Evolutionary conservation across 2,329 filamentous ascomycete genomes (phyloP), one percentile per base, ranked within the genome.

Genomic region (Fusarium sp.): DNA sequence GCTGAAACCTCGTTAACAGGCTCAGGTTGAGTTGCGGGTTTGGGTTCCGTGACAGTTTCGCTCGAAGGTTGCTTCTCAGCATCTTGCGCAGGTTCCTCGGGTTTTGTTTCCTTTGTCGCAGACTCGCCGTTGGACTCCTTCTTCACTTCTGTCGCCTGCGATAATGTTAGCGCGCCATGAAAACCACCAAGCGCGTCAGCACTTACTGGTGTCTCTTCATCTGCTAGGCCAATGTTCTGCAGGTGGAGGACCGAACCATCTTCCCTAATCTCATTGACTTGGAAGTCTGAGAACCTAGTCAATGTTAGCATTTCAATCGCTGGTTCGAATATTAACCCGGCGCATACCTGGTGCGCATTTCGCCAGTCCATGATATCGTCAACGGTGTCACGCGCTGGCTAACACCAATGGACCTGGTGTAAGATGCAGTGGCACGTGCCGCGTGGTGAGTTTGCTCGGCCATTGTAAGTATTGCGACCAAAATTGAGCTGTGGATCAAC

Each of bases 211-310:
- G 51, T 19, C 35, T 71, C 68, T 40, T 74, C 58, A 37, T 66
- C 63, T 41, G 47, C 51, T 9, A 77, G 44, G 17, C 77, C 78
- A 19, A 85, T 78, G 53, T 83, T 85, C 58, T 79, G 83, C 48
- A 97, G 82, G 77, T 95, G 93, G 52, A 96, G 78, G 15, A 97
- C 92, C 54, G 88, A 80, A 17, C 94, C 94, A 74, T 91, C 87
- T 30, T 90, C 88, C 20, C 87, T 82, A 65, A 97, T 95, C 78
- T 97, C 94, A 75, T 97, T 94, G 72, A 97, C 94, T 71, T 96
- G 83, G 73, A 97, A 97, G 77, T 97, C 94, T 6, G 94, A 95
- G 78, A 94, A 97, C 70, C 93, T 88, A 49, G 9, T 17, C 9
- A 7, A 7, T 14, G 49, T 75, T 37, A 75, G 71, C 13, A 32